Conservation (phyloP, 2,329 filamentous ascomycete genomes). For the Dothiorella sarmentorum region DNA sequence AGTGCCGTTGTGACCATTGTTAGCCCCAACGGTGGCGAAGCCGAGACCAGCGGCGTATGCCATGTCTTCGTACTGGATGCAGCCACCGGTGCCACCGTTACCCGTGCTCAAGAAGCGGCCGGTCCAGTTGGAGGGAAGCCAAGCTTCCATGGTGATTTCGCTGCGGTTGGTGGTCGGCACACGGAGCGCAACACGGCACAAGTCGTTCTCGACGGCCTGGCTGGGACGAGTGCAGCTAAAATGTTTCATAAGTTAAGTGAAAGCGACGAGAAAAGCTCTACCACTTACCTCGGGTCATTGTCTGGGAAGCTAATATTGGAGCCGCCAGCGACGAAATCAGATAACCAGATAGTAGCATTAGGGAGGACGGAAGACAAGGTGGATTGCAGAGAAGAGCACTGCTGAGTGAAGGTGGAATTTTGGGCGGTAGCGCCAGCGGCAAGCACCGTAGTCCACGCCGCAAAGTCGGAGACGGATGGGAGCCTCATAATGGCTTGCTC, state of each 20-base stretch:
- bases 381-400: constrained; percentile 4
- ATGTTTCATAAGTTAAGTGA: background rate
- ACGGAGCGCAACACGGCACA: constrained; percentile 44
- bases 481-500: constrained; percentile 5
- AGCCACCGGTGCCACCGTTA: constrained; percentile 43
- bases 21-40: constrained; percentile 40
- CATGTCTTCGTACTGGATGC: constrained; percentile 38
- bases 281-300: constrained; percentile 3
- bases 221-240: constrained; percentile 29
- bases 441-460: background rate
- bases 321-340: constrained; percentile 38
- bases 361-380: constrained; percentile 22
- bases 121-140: constrained; percentile 43
- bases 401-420: constrained; percentile 8
- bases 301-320: constrained; percentile 30
- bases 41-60: constrained; percentile 38
- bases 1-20: constrained; percentile 44
- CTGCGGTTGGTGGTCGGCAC: constrained; percentile 42
- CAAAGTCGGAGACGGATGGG: background rate
- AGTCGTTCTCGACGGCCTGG: constrained; percentile 36
- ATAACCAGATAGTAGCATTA: constrained; percentile 37
- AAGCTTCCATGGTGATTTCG: constrained; percentile 44
- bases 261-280: background rate
- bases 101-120: constrained; percentile 40
- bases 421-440: background rate